phyloP scores from a whole-genome alignment of 805 yeast species.

The Ogataea henricii region DNA sequence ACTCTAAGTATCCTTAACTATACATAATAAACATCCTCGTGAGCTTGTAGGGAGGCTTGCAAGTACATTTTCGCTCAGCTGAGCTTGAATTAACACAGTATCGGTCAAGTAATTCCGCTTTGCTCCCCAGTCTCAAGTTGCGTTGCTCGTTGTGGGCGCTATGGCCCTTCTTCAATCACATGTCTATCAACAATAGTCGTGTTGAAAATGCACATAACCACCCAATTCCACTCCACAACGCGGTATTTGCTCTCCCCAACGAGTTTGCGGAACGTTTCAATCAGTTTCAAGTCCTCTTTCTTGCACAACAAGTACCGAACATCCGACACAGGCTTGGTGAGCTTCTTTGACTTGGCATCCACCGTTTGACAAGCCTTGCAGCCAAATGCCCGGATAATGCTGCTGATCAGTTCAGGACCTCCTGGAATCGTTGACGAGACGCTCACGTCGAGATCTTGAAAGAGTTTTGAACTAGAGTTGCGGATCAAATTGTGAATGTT shows the following conservation, averaged over 20 bases:
- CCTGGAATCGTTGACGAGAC: constrained; percentile 62
- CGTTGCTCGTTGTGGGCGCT: too few relatives aligned
- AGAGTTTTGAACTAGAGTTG: constrained; percentile 37
- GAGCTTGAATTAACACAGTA: too few relatives aligned
- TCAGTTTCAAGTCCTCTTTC: constrained; percentile 36
- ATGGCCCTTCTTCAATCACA: constrained; percentile 20
- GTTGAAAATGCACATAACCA: constrained; percentile 55
- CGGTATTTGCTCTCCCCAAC: constrained; percentile 29
- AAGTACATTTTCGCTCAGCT: too few relatives aligned
- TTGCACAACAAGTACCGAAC: constrained; percentile 26
- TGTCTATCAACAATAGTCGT: constrained; percentile 34
- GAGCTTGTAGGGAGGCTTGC: too few relatives aligned
- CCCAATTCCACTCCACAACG: constrained; percentile 66
- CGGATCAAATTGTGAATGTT: constrained; percentile 20
- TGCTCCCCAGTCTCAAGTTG: too few relatives aligned
- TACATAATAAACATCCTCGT: too few relatives aligned
- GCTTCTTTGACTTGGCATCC: constrained; percentile 23
- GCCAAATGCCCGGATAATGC: constrained; percentile 65
- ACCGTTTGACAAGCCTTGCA: constrained; percentile 19
- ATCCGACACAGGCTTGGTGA: constrained; percentile 19
- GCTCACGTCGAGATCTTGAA: constrained; percentile 51
- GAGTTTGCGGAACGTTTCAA: constrained; percentile 31
- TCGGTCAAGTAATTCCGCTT: too few relatives aligned
- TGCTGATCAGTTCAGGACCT: constrained; percentile 54
- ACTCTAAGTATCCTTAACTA: too few relatives aligned